These are phyloP conservation scores for Polytolypa hystricis DNA, from an alignment of 2,329 filamentous ascomycete species.

Conservation along the genomic window DNA sequence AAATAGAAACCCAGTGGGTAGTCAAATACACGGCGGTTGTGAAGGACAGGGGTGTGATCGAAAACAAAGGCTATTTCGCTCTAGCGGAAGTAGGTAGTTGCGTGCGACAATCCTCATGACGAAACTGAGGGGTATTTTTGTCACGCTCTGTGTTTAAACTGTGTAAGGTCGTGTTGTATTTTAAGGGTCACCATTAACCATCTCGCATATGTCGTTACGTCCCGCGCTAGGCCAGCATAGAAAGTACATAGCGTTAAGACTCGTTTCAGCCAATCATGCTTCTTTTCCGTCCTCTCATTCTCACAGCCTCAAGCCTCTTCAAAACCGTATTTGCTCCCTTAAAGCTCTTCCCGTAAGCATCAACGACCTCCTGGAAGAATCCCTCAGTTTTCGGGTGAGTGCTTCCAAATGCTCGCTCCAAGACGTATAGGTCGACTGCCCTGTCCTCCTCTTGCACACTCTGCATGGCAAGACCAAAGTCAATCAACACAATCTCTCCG, in stretches of 20 bases:
- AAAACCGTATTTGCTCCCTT: conserved; percentile 66
- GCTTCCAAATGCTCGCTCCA: conserved; percentile 88
- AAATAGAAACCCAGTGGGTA: conserved; percentile 85
- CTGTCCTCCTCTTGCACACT: conserved; percentile 79
- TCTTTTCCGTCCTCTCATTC: conserved; percentile 87
- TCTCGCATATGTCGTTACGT: no score
- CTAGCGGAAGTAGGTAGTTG: conserved; percentile 57
- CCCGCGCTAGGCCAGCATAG: no score
- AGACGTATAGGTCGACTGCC: conserved; percentile 89
- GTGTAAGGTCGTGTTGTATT: no score
- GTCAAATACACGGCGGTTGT: conserved; percentile 96
- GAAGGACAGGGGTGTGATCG: conserved; percentile 84
- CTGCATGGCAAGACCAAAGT: conserved; percentile 82
- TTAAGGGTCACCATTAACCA: no score
- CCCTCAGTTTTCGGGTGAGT: conserved; percentile 80
- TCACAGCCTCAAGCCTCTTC: conserved; percentile 78
- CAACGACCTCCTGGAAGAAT: conserved; percentile 62
- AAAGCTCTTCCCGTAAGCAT: conserved; percentile 61
- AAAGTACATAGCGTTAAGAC: no score
- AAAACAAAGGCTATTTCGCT: conserved; percentile 97
- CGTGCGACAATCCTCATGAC: conserved; percentile 21
- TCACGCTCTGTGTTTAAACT: conserved; percentile 9
- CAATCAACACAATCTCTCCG: conserved; percentile 80
- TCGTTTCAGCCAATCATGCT: conserved; percentile 73
- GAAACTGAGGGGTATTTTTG: conserved; percentile 5